Percentiles rank a stretch among this genome's conserved stretches.
phyloP scores from a whole-genome alignment of 371 early-diverging fungal species.

The Actinomortierella wolfii region DNA sequence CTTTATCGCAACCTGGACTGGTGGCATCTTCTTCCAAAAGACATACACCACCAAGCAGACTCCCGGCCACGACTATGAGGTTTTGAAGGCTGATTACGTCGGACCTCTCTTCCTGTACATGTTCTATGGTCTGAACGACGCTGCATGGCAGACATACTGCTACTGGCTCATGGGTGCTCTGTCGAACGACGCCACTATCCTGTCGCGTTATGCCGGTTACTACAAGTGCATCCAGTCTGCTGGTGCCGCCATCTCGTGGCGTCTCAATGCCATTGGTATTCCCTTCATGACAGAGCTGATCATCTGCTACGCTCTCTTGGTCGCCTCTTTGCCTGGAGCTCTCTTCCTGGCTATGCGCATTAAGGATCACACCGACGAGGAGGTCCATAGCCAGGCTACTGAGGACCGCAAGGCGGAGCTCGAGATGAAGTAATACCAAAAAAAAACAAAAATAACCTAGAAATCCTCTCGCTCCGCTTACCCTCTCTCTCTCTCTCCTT shows the following conservation, averaged over 20 bases:
- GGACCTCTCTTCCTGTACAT: slow-evolving; percentile 69
- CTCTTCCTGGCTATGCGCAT: slow-evolving; percentile 35
- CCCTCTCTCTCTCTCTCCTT: no score
- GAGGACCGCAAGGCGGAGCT: neutral
- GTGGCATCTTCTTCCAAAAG: slow-evolving; percentile 65
- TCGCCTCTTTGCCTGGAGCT: slow-evolving; percentile 45
- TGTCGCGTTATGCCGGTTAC: slow-evolving; percentile 79
- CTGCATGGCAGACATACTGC: slow-evolving; percentile 66
- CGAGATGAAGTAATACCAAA: no score
- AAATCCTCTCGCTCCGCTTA: no score
- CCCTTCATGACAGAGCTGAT: slow-evolving; percentile 45
- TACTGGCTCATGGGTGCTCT: slow-evolving; percentile 79
- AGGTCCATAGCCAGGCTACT: neutral
- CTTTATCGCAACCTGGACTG: slow-evolving; percentile 68
- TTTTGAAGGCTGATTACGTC: slow-evolving; percentile 49
- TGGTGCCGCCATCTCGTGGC: slow-evolving; percentile 61
- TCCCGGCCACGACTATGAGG: slow-evolving; percentile 27
- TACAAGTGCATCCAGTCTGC: slow-evolving; percentile 86
- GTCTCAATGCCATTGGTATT: slow-evolving; percentile 42
- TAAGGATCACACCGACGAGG: slow-evolving; percentile 39
- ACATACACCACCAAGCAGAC: slow-evolving; percentile 44
- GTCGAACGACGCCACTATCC: slow-evolving; percentile 68
- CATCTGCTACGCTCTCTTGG: slow-evolving; percentile 48
- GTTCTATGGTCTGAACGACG: slow-evolving; percentile 71
- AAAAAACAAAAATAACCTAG: no score